These are phyloP conservation scores for Boletus tylopilopsis DNA, from an alignment of 768 basidiomycete species.

Conservation along the genomic window DNA sequence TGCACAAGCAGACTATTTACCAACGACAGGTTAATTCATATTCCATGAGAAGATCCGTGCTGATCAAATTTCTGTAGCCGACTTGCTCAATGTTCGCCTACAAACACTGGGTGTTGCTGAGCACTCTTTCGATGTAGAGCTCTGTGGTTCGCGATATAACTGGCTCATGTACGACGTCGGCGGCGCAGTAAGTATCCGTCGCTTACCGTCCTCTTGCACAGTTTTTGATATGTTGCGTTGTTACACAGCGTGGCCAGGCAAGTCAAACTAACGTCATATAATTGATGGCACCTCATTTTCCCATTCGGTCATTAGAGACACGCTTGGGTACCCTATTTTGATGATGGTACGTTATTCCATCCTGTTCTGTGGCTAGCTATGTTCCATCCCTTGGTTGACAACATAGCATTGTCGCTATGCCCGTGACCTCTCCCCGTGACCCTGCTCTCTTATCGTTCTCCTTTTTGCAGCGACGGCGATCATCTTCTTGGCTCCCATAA, in stretches of 20 bases:
- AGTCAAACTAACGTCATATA: constrained; percentile 20
- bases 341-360: constrained; percentile 56
- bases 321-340: constrained; percentile 83
- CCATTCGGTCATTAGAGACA: constrained; percentile 48
- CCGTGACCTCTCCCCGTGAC: no score
- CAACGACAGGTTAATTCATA: constrained; percentile 55
- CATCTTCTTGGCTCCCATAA: constrained; percentile 84
- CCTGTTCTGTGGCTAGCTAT: constrained; percentile 3
- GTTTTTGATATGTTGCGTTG: constrained; percentile 7
- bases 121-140: constrained; percentile 65
- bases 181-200: constrained; percentile 56
- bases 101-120: constrained; percentile 80
- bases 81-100: constrained; percentile 74
- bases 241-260: constrained; percentile 57
- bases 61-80: constrained; percentile 42
- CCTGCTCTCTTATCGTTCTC: constrained; percentile 5
- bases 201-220: background rate
- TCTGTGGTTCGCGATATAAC: constrained; percentile 58
- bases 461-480: constrained; percentile 63
- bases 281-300: constrained; percentile 15
- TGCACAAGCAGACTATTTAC: constrained; percentile 64
- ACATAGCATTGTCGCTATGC: constrained; percentile 18
- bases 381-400: constrained; percentile 7
- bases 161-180: constrained; percentile 86
- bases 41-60: background rate